These are phyloP conservation scores for Tulasnella sp. DNA, from an alignment of 768 basidiomycete species.

Conservation along the genomic window DNA sequence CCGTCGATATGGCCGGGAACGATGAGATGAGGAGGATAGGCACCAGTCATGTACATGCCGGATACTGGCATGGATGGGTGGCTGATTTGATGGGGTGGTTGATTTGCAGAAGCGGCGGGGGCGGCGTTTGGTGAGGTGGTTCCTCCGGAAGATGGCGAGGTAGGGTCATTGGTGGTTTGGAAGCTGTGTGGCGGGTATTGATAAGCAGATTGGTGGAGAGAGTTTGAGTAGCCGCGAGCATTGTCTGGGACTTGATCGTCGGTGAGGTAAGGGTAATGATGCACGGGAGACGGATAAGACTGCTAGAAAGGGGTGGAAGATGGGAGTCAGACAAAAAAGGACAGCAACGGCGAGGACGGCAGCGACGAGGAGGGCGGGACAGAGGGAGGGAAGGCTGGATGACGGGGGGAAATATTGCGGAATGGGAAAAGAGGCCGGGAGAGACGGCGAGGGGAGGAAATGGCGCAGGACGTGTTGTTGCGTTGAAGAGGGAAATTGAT, in stretches of 20 bases:
- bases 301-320: slow-evolving; percentile 11
- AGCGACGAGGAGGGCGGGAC: background rate
- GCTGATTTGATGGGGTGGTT: slow-evolving; percentile 13
- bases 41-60: slow-evolving; percentile 1
- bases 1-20: slow-evolving; percentile 16
- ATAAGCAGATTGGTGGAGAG: slow-evolving; percentile 12
- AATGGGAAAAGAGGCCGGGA: background rate
- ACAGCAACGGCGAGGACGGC: background rate
- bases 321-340: slow-evolving; percentile 9
- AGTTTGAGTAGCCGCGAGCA: slow-evolving; percentile 2
- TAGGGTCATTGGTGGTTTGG: slow-evolving; percentile 5
- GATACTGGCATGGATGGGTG: background rate
- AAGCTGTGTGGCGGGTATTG: slow-evolving; percentile 17
- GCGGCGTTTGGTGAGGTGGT: slow-evolving; percentile 2
- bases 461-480: background rate
- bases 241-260: background rate
- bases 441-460: background rate
- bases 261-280: slow-evolving; percentile 13
- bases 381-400: background rate
- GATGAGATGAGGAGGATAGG: slow-evolving; percentile 18
- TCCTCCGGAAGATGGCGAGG: slow-evolving; percentile 15
- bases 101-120: slow-evolving; percentile 9
- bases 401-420: background rate
- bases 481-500: background rate
- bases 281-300: background rate